Evolutionary conservation across 257 asterid species (phyloP), one percentile per base, ranked within the genome.

Genomic region (Penstemon davidsonii): DNA sequence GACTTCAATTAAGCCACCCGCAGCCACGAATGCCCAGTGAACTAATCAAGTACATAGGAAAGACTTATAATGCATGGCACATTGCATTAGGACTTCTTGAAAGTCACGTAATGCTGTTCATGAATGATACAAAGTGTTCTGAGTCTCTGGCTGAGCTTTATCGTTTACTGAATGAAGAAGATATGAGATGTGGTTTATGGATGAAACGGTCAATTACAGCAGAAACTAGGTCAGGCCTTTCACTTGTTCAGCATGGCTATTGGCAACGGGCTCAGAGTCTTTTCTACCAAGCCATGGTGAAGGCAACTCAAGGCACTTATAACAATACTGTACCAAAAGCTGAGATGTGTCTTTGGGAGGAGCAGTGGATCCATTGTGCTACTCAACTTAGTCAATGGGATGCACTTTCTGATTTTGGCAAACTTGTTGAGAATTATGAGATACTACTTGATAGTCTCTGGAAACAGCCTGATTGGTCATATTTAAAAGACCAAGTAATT

Each of bases 341-440:
- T 75, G 99, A 94, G 86, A 91, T 94, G 99, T 94, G 99, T 68
- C 97, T 91, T 61, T 94, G 99, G 99, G 99, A 94, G 78, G 99
- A 94, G 84, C 97, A 94, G 82, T 94, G 99, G 99, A 84, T 94
- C 64, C 79, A 74, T 80, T 91, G 97, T 86, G 96, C 97, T 57
- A 83, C 86, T 69, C 97, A 91, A 78, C 96, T 94, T 61, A 87
- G 99, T 83, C 97, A 91, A 64, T 94, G 99, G 99, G 99, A 94
- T 75, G 96, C 86, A 54, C 85, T 94, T 57, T 89, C 87, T 15
- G 99, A 94, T 71, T 94, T 94, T 47, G 99, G 99, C 25, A 94
- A 94, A 86, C 84, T 77, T 69, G 86, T 91, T 64, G 97, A 94
- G 70, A 94, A 94, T 80, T 91, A 94, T 81, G 99, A 94, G 66